Percentiles rank a stretch among this genome's conserved stretches.
Conservation (phyloP, 306 rosid genomes). For the Elaeagnus macrophylla region DNA sequence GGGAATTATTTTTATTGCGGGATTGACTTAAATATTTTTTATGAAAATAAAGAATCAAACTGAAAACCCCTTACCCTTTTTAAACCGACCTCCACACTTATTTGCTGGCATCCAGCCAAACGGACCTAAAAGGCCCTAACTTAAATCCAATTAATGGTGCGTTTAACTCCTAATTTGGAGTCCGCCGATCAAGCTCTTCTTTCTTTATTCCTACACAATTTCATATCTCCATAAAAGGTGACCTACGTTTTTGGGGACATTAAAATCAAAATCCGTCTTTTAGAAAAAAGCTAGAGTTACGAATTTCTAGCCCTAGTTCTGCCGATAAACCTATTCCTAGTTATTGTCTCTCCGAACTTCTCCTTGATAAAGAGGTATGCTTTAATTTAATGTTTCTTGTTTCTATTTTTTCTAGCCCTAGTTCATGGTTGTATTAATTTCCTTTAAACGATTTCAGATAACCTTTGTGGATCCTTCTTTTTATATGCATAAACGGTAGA, state of each 20-base stretch:
- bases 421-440: neutral
- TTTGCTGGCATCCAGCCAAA: constrained; percentile 13
- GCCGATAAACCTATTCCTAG: neutral
- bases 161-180: constrained; percentile 3
- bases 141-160: too few relatives aligned
- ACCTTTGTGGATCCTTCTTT: too few relatives aligned
- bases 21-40: too few relatives aligned
- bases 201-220: neutral
- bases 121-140: constrained; percentile 11
- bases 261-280: neutral
- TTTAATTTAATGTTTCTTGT: neutral
- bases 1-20: too few relatives aligned
- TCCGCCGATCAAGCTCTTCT: constrained; percentile 13
- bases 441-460: too few relatives aligned
- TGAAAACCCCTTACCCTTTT: too few relatives aligned
- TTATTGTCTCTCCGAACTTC: neutral
- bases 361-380: constrained; percentile 3
- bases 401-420: too few relatives aligned
- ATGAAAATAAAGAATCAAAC: too few relatives aligned
- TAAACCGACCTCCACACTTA: too few relatives aligned
- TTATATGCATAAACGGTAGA: too few relatives aligned
- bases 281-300: neutral
- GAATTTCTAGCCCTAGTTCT: neutral
- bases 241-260: neutral
- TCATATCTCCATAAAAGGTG: neutral